These are phyloP conservation scores for Emmonsiellopsis sp. DNA, from an alignment of 2,329 filamentous ascomycete species.

Conservation along the genomic window DNA sequence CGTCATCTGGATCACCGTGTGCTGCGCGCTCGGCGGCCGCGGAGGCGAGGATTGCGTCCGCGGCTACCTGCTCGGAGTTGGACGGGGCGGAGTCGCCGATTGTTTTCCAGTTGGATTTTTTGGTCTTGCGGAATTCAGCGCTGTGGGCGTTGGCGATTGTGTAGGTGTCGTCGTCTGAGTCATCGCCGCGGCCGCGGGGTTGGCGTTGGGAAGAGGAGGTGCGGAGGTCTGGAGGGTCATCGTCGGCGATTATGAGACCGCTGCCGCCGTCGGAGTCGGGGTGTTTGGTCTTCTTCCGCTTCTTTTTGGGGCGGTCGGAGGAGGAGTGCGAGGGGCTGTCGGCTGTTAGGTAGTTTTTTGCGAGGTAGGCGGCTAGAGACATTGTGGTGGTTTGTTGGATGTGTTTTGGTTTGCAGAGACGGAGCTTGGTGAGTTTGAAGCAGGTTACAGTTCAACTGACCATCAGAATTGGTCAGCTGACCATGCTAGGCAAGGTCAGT, in stretches of 20 bases:
- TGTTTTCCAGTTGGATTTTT: conserved; percentile 72
- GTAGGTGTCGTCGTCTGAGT: conserved; percentile 23
- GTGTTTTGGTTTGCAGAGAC: neutral
- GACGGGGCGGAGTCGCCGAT: conserved; percentile 38
- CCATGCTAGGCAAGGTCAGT: no score
- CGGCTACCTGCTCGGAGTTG: conserved; percentile 51
- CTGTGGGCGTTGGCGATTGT: conserved; percentile 11
- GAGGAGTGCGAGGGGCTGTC: conserved; percentile 29
- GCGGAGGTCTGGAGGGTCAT: conserved; percentile 31
- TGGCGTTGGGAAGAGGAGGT: conserved; percentile 14
- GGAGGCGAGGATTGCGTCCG: conserved; percentile 67
- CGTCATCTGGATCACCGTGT: conserved; percentile 36
- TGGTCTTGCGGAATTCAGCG: conserved; percentile 49
- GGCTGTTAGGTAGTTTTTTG: conserved; percentile 77
- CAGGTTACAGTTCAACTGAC: no score
- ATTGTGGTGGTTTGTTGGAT: conserved; percentile 4
- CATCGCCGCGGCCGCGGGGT: conserved; percentile 14
- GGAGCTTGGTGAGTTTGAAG: neutral
- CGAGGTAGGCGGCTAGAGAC: conserved; percentile 72
- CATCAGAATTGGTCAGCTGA: no score
- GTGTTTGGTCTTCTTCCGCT: conserved; percentile 46
- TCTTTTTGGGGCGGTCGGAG: conserved; percentile 45
- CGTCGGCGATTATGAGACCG: conserved; percentile 32
- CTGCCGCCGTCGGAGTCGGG: conserved; percentile 38
- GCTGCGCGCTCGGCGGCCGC: conserved; percentile 59